phyloP scores from a whole-genome alignment of 805 yeast species.

The Candida anglica region DNA sequence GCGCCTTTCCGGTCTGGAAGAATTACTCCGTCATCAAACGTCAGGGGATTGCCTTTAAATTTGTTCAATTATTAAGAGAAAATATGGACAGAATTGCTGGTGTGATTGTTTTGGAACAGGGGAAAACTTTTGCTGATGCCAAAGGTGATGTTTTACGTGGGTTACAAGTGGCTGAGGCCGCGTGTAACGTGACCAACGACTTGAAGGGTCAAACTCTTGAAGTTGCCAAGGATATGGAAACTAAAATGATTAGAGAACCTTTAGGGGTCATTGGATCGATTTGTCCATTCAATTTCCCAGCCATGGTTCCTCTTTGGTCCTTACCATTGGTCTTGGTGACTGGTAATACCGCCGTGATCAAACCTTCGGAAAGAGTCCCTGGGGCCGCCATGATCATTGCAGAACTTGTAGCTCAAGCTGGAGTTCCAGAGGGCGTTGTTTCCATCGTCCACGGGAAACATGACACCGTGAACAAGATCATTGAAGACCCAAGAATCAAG shows the following conservation, averaged over 20 bases:
- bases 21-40: conserved; percentile 56
- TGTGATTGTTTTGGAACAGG: conserved; percentile 47
- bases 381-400: conserved; percentile 75
- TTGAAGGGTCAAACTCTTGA: conserved; percentile 61
- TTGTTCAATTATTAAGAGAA: conserved; percentile 57
- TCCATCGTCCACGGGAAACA: conserved; percentile 73
- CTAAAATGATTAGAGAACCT: conserved; percentile 71
- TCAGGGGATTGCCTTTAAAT: conserved; percentile 69
- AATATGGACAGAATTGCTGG: conserved; percentile 69
- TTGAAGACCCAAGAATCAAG: conserved; percentile 70
- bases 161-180: conserved; percentile 74
- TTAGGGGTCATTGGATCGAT: conserved; percentile 75
- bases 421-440: conserved; percentile 70
- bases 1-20: conserved; percentile 59
- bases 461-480: conserved; percentile 64
- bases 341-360: conserved; percentile 65
- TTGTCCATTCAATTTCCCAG: conserved; percentile 81
- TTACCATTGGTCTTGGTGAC: conserved; percentile 61
- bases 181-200: conserved; percentile 62
- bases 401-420: conserved; percentile 68
- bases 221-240: conserved; percentile 72
- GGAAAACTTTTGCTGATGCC: conserved; percentile 74
- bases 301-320: conserved; percentile 75
- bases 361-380: conserved; percentile 73
- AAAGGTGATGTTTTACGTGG: conserved; percentile 72